A percentile compares a stretch with the other conserved stretches of the same genome.
These are phyloP conservation scores for Fraxinus quadrangulata DNA, from an alignment of 257 asterid species.

Conservation along the genomic window DNA sequence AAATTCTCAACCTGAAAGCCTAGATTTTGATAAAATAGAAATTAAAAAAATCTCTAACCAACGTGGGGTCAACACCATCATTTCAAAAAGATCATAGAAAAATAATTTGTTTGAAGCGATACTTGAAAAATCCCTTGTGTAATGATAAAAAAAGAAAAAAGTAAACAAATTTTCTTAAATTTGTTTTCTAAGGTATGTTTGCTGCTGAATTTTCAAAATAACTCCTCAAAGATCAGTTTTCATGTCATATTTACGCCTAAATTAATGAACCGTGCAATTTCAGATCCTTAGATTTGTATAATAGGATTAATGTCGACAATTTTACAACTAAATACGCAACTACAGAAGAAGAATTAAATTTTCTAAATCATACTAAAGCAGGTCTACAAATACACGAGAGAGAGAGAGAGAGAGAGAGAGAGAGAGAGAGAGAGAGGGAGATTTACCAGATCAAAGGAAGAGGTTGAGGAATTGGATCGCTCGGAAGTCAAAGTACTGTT, in stretches of 20 bases:
- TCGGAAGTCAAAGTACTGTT: neutral
- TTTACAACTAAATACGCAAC: neutral
- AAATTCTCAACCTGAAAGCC: neutral
- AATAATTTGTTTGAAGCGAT: neutral
- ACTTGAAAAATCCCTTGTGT: neutral
- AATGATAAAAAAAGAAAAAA: neutral
- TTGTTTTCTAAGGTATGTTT: neutral
- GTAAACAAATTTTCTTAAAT: neutral
- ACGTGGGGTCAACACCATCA: neutral
- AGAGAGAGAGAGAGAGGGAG: neutral
- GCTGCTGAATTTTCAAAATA: neutral
- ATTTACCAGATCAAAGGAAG: conserved; percentile 1
- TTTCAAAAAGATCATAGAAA: neutral
- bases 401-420: neutral
- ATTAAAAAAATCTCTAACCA: neutral
- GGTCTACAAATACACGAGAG: neutral
- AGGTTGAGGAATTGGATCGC: neutral
- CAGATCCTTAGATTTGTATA: neutral
- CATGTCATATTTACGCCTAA: neutral
- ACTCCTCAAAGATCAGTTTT: neutral
- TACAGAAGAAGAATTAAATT: neutral
- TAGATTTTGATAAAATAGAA: neutral
- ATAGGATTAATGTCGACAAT: neutral
- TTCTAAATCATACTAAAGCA: neutral
- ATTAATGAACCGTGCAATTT: neutral